phyloP scores from a whole-genome alignment of 73 alveolate genomes.

The Blepharisma japonicum region DNA sequence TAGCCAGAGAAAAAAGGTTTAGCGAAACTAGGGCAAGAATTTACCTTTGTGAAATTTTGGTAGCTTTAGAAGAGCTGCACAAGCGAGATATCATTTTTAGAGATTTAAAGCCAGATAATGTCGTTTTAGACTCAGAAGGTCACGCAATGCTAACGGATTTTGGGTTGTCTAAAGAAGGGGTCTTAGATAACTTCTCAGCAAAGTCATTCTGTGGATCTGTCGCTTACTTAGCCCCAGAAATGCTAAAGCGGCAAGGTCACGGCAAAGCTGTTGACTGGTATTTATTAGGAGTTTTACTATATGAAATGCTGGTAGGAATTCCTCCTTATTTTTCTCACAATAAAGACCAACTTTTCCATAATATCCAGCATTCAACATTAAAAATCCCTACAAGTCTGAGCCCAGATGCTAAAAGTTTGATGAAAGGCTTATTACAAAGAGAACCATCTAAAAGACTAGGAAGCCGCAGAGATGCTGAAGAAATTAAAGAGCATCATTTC shows the following conservation, averaged over 20 bases:
- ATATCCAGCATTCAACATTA: slow-evolving; percentile 60
- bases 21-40: slow-evolving; percentile 66
- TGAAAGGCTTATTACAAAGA: slow-evolving; percentile 65
- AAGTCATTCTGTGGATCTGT: slow-evolving; percentile 89
- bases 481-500: slow-evolving; percentile 67
- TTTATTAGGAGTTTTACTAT: slow-evolving; percentile 41
- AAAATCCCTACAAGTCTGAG: slow-evolving; percentile 58
- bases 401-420: slow-evolving; percentile 52
- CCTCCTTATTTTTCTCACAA: slow-evolving; percentile 31
- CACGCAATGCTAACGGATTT: slow-evolving; percentile 93
- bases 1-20: slow-evolving; percentile 70
- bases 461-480: slow-evolving; percentile 67
- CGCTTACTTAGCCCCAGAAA: slow-evolving; percentile 95
- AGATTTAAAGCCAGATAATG: slow-evolving; percentile 76
- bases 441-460: slow-evolving; percentile 91
- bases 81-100: slow-evolving; percentile 64
- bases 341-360: slow-evolving; percentile 39
- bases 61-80: slow-evolving; percentile 69
- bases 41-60: slow-evolving; percentile 63
- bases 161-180: slow-evolving; percentile 82
- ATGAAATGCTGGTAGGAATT: slow-evolving; percentile 39
- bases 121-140: slow-evolving; percentile 88
- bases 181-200: slow-evolving; percentile 63
- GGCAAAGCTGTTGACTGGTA: slow-evolving; percentile 96
- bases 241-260: slow-evolving; percentile 85